Evolutionary conservation across 805 yeast species (phyloP), one percentile per base, ranked within the genome.

Genomic region (Ogataea naganishii): DNA sequence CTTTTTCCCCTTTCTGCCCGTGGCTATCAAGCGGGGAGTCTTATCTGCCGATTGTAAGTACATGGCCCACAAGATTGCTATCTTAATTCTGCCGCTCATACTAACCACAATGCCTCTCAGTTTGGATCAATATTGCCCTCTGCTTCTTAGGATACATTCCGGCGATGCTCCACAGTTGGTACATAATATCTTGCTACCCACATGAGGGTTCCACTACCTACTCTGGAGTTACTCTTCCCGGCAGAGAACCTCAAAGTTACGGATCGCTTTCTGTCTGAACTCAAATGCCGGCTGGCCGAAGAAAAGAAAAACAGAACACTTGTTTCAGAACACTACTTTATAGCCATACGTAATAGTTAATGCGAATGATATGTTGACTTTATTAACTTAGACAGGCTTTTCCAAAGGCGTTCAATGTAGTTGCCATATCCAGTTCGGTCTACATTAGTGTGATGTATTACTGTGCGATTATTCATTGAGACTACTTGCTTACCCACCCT

Each of bases 111-210:
- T 15, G 5, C 16, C 11, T 6, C 7, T 4, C 16, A 56, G 62
- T 66, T 40, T 58, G 68, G 58, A 69, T 80, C 37, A 80, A 80
- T 48, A 60, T 80, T 27, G 73, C 80, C 6, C 64, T 83, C 18
- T 79, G 85, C 52, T 46, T 72, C 33, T 61, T 83, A 25, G 92
- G 94, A 2, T 76, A 66, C 49, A 47, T 83, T 32, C 94, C 94
- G 1, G 94, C 92, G 8, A 65, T 82, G 21, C 53, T 83, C 36
- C 94, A 83, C 46, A 60, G 79, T 23, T 77, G 83, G 72, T 83
- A 81, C 53, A 78, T 83, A 44, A 81, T 83, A 33, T 73, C 84
- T 32, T 64, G 71, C 43, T 80, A 80, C 47, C 94, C 94, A 7
- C 47, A 53, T 15, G 57, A 55, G n/a, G 29, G 46, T 5, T 27